Evolutionary conservation across 2,329 filamentous ascomycete species (phyloP), one percentile per base, ranked within the genome.

Genomic region (Pyrenophora tritici-repentis): DNA sequence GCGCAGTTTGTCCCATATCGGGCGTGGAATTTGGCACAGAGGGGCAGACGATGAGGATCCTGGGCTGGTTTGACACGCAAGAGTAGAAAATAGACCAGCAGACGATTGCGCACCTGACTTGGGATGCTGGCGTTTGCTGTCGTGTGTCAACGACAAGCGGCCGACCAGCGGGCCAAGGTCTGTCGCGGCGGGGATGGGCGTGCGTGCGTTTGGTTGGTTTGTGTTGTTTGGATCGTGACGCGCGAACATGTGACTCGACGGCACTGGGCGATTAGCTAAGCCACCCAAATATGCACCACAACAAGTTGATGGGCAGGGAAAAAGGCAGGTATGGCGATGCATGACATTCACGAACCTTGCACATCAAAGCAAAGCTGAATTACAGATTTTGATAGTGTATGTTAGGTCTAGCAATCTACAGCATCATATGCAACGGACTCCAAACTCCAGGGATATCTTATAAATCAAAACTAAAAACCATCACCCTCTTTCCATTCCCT

Each of bases 401-500:
- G 3, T 24, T n/a, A 17, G 35, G 22, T 24, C 32, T 33, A 32
- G 13, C 16, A 16, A 34, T 6, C 18, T 14, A 26, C 7, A 34
- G 45, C 24, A 35, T 26, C 33, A 44, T 26, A 13, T 29, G 36
- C 33, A 7, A 18, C 6, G 16, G 3, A 18, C 34, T 9, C 18
- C 5, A 10, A 32, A 43, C 22, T 24, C 22, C 22, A 24, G 22
- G 22, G 22, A 24, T 24, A 24, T 24, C 22, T 24, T 24, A 24
- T 24, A 50, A 17, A 36, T 24, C 43, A 24, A 5, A 26, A 39
- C 76, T 68, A 84, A 61, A 79, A 84, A 2, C 79, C 80, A 66
- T 83, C 81, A 1, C 80, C 82, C 36, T 81, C 79, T 32, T 77
- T 78, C 82, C 81, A 85, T 37, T 72, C 68, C 44, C 82, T 76